Evolutionary conservation across 2,329 filamentous ascomycete species (phyloP).

Genomic region (Fusarium burgessii): DNA sequence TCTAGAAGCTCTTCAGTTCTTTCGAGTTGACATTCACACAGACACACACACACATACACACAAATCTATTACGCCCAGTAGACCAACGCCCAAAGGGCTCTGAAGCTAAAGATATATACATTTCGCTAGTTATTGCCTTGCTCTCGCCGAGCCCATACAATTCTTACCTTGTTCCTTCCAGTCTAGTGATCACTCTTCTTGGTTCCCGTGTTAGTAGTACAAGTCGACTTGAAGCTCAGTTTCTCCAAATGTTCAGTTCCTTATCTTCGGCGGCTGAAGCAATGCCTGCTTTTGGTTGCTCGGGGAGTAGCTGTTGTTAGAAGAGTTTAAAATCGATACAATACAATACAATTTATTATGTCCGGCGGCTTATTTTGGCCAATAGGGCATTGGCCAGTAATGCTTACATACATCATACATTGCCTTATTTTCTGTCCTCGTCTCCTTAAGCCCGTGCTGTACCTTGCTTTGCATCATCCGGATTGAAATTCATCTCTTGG

Average conservation of each 20-base stretch:
- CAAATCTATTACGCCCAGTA: not conserved
- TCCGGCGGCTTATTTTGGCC: not conserved
- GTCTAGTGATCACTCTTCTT: not conserved
- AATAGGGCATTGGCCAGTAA: not conserved
- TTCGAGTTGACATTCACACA: not conserved
- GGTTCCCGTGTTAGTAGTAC: not conserved
- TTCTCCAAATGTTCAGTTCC: not conserved
- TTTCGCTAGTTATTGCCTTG: conserved; percentile 12
- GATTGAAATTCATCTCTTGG: too few species aligned
- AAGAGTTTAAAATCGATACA: not conserved
- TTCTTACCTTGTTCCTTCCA: not conserved
- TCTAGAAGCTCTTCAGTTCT: not conserved
- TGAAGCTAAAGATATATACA: conserved; percentile 22
- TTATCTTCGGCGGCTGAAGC: not conserved
- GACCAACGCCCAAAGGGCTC: conserved; percentile 9
- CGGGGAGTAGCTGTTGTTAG: too few species aligned
- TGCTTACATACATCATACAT: conserved; percentile 5
- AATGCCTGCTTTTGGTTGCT: not conserved
- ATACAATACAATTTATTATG: conserved; percentile 1
- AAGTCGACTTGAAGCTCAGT: not conserved
- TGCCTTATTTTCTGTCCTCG: not conserved
- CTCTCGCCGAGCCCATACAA: not conserved
- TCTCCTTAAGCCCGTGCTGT: not conserved
- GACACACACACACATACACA: not conserved
- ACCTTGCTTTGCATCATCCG: too few species aligned